A percentile compares a stretch with the other conserved stretches of the same genome.
These are phyloP conservation scores for Cornus florida DNA, from an alignment of 148 eudicot genomes.

Conservation along the genomic window DNA sequence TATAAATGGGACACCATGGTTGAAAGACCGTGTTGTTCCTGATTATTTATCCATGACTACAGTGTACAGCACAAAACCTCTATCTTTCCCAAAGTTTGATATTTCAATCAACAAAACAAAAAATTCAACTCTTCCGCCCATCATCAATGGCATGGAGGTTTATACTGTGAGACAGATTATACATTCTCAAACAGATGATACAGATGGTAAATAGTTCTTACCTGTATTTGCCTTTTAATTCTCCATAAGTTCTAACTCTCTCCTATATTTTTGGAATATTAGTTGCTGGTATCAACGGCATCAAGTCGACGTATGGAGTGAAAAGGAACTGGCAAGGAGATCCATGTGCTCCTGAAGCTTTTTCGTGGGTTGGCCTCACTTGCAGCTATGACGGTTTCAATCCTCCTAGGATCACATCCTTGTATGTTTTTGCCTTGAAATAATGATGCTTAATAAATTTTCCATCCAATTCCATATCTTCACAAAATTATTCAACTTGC, in stretches of 20 bases:
- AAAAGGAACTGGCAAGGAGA: slow-evolving; percentile 52
- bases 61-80: slow-evolving; percentile 4
- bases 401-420: slow-evolving; percentile 19
- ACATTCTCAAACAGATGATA: slow-evolving; percentile 22
- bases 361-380: slow-evolving; percentile 38
- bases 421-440: slow-evolving; percentile 14
- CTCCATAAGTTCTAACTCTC: neutral
- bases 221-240: no score
- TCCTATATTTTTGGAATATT: neutral
- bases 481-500: neutral
- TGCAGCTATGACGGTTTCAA: slow-evolving; percentile 23
- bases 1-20: slow-evolving; percentile 15
- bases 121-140: slow-evolving; percentile 29
- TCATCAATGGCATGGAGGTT: slow-evolving; percentile 27
- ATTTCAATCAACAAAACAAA: slow-evolving; percentile 8
- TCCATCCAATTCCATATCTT: neutral
- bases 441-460: no score
- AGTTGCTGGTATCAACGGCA: slow-evolving; percentile 27
- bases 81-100: neutral
- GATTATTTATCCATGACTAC: neutral
- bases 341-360: slow-evolving; percentile 40
- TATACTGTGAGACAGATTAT: slow-evolving; percentile 9
- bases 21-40: slow-evolving; percentile 13
- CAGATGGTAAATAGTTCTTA: neutral
- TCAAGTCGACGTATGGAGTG: slow-evolving; percentile 31